Conservation (phyloP, 306 rosid genomes). For the Quercus glauca region DNA sequence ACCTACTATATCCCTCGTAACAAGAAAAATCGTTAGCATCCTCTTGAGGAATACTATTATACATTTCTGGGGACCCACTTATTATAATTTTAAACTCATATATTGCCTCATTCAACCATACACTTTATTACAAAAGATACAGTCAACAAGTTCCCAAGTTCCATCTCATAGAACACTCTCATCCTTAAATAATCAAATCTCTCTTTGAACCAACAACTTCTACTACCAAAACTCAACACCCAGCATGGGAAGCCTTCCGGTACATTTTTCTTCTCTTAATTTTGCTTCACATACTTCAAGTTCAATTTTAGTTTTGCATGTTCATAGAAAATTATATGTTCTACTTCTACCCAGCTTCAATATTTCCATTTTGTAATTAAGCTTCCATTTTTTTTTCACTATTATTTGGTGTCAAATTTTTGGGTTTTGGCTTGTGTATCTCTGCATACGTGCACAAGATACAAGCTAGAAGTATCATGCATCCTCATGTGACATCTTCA, state of each 20-base stretch:
- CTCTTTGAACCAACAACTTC: neutral
- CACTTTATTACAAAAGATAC: neutral
- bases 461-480: no score
- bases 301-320: neutral
- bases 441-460: no score
- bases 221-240: neutral
- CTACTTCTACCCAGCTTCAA: neutral
- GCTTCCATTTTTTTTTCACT: neutral
- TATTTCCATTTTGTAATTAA: neutral
- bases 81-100: neutral
- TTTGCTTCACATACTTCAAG: no score
- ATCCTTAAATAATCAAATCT: neutral
- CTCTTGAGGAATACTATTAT: neutral
- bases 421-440: neutral
- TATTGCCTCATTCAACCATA: neutral
- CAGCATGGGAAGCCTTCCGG: slow-evolving; percentile 26
- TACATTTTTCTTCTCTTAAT: neutral
- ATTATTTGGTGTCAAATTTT: neutral
- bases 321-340: neutral
- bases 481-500: no score
- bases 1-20: neutral
- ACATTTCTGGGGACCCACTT: neutral
- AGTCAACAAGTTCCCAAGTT: neutral
- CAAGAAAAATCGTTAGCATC: neutral
- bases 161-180: no score